phyloP scores from a whole-genome alignment of 202 grass and related monocot genomes.

The Setaria viridis region DNA sequence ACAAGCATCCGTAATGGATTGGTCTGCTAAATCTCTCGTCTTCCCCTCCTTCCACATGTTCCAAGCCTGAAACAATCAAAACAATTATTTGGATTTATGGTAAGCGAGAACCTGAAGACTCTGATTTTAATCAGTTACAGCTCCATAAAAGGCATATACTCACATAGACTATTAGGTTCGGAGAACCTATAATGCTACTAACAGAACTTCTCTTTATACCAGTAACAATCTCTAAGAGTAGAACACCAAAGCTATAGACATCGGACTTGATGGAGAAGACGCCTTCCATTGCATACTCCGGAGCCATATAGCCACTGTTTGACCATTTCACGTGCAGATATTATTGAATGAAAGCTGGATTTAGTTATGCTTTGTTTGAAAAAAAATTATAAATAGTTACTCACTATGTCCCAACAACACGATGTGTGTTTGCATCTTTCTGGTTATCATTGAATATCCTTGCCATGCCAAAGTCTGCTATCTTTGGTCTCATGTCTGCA shows the following conservation, averaged over 20 bases:
- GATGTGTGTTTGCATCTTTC: constrained; percentile 34
- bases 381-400: neutral
- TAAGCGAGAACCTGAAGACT: no score
- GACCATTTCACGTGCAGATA: neutral
- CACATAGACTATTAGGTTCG: constrained; percentile 35
- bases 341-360: neutral
- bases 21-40: neutral
- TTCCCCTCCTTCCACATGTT: constrained; percentile 39
- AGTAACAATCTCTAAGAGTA: constrained; percentile 59
- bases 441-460: constrained; percentile 46
- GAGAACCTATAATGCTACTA: neutral
- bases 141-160: constrained; percentile 1
- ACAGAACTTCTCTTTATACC: constrained; percentile 12
- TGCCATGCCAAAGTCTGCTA: constrained; percentile 69
- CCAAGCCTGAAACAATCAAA: neutral
- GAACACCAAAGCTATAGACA: constrained; percentile 65
- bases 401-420: constrained; percentile 69
- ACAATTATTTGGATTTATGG: neutral
- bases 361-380: neutral
- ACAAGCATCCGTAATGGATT: constrained; percentile 11
- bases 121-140: neutral
- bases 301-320: constrained; percentile 70
- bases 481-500: constrained; percentile 56
- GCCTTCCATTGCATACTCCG: constrained; percentile 57
- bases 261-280: constrained; percentile 63